A percentile compares a stretch with the other conserved stretches of the same genome.
These are phyloP conservation scores for Skeletonema grethae DNA, from an alignment of 108 stramenopile species.

Conservation along the genomic window DNA sequence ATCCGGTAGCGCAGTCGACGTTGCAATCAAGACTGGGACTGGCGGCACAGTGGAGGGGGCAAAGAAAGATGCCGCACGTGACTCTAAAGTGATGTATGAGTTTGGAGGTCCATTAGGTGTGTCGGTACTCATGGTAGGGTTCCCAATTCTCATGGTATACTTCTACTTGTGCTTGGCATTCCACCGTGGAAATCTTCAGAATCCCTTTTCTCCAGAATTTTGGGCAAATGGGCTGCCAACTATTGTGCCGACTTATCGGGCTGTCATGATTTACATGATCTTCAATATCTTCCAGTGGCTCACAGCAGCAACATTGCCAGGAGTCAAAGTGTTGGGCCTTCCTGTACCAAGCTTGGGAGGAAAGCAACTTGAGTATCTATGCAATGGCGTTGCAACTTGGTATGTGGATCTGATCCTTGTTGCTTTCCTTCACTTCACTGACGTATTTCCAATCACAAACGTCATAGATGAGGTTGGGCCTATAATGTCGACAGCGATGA, in stretches of 20 bases:
- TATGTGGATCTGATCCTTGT: conserved; percentile 40
- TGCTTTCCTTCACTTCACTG: conserved; percentile 33
- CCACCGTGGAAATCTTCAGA: conserved; percentile 29
- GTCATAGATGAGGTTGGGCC: conserved; percentile 51
- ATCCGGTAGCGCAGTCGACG: conserved; percentile 9
- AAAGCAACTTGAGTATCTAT: conserved; percentile 45
- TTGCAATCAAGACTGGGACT: conserved; percentile 9
- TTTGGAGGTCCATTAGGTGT: conserved; percentile 47
- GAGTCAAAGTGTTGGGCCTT: conserved; percentile 45
- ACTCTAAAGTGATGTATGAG: conserved; percentile 44
- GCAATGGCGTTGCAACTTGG: conserved; percentile 55
- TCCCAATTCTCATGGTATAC: conserved; percentile 48
- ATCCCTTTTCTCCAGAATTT: conserved; percentile 26
- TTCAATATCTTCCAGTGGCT: conserved; percentile 46
- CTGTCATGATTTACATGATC: conserved; percentile 24
- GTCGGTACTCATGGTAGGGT: conserved; percentile 37
- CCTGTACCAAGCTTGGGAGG: conserved; percentile 49
- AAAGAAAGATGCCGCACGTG: conserved; percentile 30
- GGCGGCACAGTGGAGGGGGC: conserved; percentile 20
- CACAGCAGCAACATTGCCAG: conserved; percentile 45
- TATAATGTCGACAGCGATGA: conserved; percentile 50
- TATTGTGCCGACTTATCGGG: conserved; percentile 25
- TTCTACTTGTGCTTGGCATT: conserved; percentile 36
- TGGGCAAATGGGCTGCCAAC: conserved; percentile 27
- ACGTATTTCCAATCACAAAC: conserved; percentile 32